Conservation (phyloP, 2,329 filamentous ascomycete genomes). For the Aspergillus versicolor region DNA sequence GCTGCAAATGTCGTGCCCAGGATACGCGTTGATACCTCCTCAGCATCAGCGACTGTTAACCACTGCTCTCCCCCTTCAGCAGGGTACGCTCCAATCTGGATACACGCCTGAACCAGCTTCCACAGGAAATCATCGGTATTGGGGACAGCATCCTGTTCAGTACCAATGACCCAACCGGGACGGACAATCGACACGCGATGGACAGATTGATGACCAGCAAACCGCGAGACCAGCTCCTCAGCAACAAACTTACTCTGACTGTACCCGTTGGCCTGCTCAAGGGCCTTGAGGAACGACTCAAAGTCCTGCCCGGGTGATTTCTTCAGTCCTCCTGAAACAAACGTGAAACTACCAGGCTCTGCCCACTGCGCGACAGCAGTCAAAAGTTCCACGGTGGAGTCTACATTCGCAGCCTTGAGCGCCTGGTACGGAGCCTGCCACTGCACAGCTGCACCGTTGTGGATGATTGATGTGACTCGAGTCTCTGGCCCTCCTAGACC, state of each 20-base stretch:
- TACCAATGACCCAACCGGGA: neutral
- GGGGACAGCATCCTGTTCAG: neutral
- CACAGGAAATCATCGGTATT: constrained; percentile 2
- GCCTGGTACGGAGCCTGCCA: constrained; percentile 8
- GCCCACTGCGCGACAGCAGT: neutral
- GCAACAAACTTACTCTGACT: constrained; percentile 4
- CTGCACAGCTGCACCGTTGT: constrained; percentile 15
- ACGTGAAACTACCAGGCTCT: neutral
- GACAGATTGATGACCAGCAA: neutral
- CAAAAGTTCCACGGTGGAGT: constrained; percentile 7
- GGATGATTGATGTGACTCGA: constrained; percentile 11
- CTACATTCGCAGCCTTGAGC: constrained; percentile 10
- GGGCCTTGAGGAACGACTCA: neutral
- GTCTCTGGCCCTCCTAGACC: neutral
- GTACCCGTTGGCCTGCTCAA: neutral
- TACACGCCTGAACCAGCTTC: neutral
- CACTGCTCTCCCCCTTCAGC: neutral
- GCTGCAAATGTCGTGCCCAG: neutral
- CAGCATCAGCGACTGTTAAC: neutral
- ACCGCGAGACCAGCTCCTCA: neutral
- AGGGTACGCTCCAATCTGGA: neutral
- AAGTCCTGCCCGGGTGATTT: neutral
- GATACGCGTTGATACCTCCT: neutral
- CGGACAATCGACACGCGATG: neutral
- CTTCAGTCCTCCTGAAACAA: neutral